Percentiles rank a stretch among this genome's conserved stretches.
phyloP scores from a whole-genome alignment of 345 rosid genomes.

The Nasturtium officinale region DNA sequence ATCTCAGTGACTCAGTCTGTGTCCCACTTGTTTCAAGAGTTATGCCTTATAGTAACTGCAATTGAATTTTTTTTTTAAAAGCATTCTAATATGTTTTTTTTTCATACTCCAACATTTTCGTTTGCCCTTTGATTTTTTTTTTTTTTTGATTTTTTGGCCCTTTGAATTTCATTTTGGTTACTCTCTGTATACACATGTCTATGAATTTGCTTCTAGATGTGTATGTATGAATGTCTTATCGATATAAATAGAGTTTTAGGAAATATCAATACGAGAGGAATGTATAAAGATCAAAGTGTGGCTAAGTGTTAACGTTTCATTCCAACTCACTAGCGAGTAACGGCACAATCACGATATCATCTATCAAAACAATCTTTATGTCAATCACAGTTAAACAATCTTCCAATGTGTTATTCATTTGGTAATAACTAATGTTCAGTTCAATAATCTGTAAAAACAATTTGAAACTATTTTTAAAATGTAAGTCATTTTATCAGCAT shows the following conservation, averaged over 20 bases:
- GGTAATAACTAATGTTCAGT: too few species aligned
- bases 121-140: too few species aligned
- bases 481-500: too few species aligned
- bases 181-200: background rate
- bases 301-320: background rate
- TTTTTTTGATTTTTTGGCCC: too few species aligned
- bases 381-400: too few species aligned
- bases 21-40: constrained; percentile 13
- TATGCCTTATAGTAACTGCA: background rate
- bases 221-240: background rate
- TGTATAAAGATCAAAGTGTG: background rate
- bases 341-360: background rate
- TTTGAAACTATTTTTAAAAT: too few species aligned
- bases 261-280: background rate
- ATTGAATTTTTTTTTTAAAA: background rate
- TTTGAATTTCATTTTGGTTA: background rate
- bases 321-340: background rate
- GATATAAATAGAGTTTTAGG: background rate
- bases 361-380: background rate
- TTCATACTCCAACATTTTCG: background rate
- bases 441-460: too few species aligned
- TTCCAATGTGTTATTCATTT: too few species aligned
- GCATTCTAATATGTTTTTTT: background rate
- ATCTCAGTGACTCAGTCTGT: background rate
- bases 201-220: background rate